Percentiles rank a stretch among this genome's conserved stretches.
Conservation (phyloP, 2,329 filamentous ascomycete species). For the Pseudogymnoascus sp. region DNA sequence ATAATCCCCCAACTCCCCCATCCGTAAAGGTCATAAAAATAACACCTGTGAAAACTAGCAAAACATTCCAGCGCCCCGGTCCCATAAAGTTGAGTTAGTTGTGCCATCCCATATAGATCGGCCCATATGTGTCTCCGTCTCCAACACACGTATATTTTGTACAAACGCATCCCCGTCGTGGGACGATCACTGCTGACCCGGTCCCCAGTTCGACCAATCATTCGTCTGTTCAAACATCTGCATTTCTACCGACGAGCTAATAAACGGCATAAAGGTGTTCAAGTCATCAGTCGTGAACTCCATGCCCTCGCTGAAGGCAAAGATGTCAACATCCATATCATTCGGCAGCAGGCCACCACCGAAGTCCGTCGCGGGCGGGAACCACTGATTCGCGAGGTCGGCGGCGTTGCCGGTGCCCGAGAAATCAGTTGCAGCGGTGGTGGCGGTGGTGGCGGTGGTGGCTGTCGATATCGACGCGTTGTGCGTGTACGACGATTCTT, state of each 20-base stretch:
- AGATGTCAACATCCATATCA: slow-evolving; percentile 9
- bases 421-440: not conserved
- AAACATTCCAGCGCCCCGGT: not conserved
- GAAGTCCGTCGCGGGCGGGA: not conserved
- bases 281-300: not conserved
- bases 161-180: not conserved
- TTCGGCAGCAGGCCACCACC: not conserved
- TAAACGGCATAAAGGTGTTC: not conserved
- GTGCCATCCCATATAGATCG: not conserved
- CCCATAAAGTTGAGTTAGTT: not conserved
- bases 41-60: not conserved
- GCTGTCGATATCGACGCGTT: not conserved
- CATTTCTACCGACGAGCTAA: not conserved
- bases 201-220: not conserved
- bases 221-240: not conserved
- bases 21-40: not conserved
- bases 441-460: not conserved
- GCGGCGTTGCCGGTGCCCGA: not conserved
- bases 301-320: not conserved
- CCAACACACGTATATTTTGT: not conserved
- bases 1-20: not conserved
- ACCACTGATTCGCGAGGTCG: not conserved
- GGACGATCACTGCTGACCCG: not conserved
- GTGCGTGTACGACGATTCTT: slow-evolving; percentile 3
- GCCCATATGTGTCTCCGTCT: not conserved